Percentiles rank a stretch among this genome's conserved stretches.
phyloP scores from a whole-genome alignment of 768 basidiomycete species.

The Boletus pseudo-olivaceus region DNA sequence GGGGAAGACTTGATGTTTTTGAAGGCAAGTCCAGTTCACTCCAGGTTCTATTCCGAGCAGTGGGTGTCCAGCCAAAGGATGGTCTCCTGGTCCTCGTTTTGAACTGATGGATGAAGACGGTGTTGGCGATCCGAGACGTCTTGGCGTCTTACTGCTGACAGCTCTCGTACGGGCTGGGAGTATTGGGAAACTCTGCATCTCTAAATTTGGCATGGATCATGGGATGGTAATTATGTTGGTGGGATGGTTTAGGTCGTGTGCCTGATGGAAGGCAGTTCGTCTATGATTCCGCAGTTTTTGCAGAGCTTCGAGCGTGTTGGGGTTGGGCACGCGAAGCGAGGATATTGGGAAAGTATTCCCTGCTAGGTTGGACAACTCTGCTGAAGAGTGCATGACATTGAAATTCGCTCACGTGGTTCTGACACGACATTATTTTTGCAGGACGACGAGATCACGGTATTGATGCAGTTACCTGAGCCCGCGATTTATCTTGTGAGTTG shows the following conservation, averaged over 20 bases:
- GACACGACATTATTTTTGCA: constrained; percentile 28
- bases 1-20: constrained; percentile 83
- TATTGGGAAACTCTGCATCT: not conserved
- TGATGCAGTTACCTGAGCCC: constrained; percentile 64
- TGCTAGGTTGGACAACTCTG: not conserved
- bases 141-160: not conserved
- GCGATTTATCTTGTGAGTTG: constrained; percentile 62
- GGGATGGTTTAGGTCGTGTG: not conserved
- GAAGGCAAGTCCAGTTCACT: constrained; percentile 44
- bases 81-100: not conserved
- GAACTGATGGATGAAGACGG: not conserved
- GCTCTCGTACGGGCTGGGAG: not conserved
- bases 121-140: not conserved
- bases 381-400: not conserved
- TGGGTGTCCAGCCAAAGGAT: not conserved
- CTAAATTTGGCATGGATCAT: not conserved
- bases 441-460: constrained; percentile 77
- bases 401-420: constrained; percentile 1
- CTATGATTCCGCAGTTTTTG: not conserved
- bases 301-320: not conserved
- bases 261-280: not conserved
- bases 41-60: not conserved
- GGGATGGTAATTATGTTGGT: not conserved
- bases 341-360: not conserved
- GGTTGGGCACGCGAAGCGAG: not conserved